A percentile compares a stretch with the other conserved stretches of the same genome.
Evolutionary conservation across 192 early-diverging fungal genomes (phyloP).

Genomic region (Mortierella hygrophila): DNA sequence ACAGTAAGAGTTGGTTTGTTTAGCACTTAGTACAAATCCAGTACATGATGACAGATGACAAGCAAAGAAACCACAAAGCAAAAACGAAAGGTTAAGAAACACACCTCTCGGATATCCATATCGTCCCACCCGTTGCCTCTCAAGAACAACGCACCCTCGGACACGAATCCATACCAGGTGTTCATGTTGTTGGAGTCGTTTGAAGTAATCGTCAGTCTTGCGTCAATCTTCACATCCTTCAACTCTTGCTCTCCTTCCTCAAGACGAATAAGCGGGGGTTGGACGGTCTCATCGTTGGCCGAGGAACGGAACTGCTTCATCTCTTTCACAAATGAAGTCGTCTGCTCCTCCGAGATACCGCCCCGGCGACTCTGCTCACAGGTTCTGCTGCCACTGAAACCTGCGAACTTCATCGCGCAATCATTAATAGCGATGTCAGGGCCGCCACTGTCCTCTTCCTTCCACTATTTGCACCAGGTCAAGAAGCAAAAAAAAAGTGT

Average conservation of each 20-base stretch:
- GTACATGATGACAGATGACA: background rate
- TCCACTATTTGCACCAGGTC: constrained; percentile 6
- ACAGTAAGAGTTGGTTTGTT: background rate
- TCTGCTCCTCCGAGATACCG: constrained; percentile 46
- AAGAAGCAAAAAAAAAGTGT: background rate
- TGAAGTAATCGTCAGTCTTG: constrained; percentile 43
- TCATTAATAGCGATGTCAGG: constrained; percentile 52
- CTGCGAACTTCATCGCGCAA: constrained; percentile 40
- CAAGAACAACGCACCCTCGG: constrained; percentile 37
- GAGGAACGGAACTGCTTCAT: constrained; percentile 40
- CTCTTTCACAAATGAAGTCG: constrained; percentile 47
- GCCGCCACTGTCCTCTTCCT: constrained; percentile 40
- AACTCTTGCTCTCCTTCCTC: constrained; percentile 12
- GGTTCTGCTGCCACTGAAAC: constrained; percentile 44
- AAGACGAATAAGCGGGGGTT: constrained; percentile 12
- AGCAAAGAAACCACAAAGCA: background rate
- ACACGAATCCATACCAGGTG: constrained; percentile 48
- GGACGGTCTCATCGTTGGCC: constrained; percentile 34
- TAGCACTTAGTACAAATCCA: background rate
- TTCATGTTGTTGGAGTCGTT: constrained; percentile 46
- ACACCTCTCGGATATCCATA: constrained; percentile 54
- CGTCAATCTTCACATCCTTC: constrained; percentile 47
- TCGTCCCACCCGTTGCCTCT: constrained; percentile 52
- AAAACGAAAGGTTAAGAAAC: background rate
- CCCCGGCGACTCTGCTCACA: constrained; percentile 44